Percentiles rank a stretch among this genome's conserved stretches.
Evolutionary conservation across 495 filamentous ascomycete species (phyloP).

Genomic region (Platismatia glauca): DNA sequence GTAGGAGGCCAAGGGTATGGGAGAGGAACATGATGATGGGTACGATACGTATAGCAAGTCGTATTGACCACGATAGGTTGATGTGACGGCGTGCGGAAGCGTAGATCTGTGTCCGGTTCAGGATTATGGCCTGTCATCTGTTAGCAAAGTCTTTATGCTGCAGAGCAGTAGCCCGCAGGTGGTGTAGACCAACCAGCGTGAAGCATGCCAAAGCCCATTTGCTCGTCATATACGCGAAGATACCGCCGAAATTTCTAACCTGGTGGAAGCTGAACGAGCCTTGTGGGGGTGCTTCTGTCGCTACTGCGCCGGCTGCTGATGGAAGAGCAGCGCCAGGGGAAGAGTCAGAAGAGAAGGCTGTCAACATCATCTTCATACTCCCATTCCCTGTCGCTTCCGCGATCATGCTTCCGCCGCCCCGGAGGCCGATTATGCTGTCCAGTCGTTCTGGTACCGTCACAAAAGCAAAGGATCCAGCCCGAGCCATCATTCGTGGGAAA

Average conservation of each 20-base stretch:
- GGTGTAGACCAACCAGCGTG: constrained; percentile 46
- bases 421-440: constrained; percentile 44
- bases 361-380: constrained; percentile 31
- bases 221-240: constrained; percentile 87
- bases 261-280: constrained; percentile 28
- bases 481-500: constrained; percentile 55
- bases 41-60: constrained; percentile 61
- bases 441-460: constrained; percentile 53
- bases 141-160: constrained; percentile 15
- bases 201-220: constrained; percentile 89
- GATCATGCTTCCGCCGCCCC: constrained; percentile 50
- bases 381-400: constrained; percentile 44
- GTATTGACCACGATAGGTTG: constrained; percentile 58
- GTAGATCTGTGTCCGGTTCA: constrained; percentile 90
- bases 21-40: constrained; percentile 67
- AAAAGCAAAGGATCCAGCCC: constrained; percentile 48
- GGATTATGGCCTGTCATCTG: constrained; percentile 52
- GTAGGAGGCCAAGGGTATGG: constrained; percentile 61
- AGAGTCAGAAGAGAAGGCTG: constrained; percentile 25
- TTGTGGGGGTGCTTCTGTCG: constrained; percentile 19
- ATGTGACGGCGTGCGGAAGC: constrained; percentile 76
- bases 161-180: not conserved
- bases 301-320: constrained; percentile 27
- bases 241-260: constrained; percentile 61
- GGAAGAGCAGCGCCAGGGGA: constrained; percentile 3